Evolutionary conservation across 768 basidiomycete genomes (phyloP), one percentile per base, ranked within the genome.

Genomic region (Termitomyces sp.): DNA sequence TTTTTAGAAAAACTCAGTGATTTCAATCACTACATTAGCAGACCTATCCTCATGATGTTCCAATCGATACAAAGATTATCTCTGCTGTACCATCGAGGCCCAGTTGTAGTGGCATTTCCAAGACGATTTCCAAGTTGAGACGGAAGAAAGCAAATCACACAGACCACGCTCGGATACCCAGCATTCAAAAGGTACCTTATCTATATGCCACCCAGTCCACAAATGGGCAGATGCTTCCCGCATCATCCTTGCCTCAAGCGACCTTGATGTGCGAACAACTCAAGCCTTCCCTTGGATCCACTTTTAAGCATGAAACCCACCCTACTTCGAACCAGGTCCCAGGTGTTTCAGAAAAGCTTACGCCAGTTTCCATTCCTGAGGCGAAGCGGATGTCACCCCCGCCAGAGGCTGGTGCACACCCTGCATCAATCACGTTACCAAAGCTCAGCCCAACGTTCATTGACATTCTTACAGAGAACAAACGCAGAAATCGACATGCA

Each of bases 401-500:
- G 2, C 16, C 24, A 5, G 18, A 26, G 7, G 36, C 10, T 6
- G 24, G 16, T 51, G 36, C 9, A 27, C 9, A 24, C 10, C 5
- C 20, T 6, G 20, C 33, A 49, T 20, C 33, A 5, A 34, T 34
- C 33, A 33, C 14, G 20, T 26, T 37, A 51, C 36, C 36, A 37
- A 51, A 51, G 24, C 9, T 42, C 26, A 8, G 27, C 10, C 43
- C 45, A 20, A 46, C 50, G 12, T 67, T 64, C 47, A 20, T 64
- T 18, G 59, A 59, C 48, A 34, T 63, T 18, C 43, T 69, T 36
- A 43, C 33, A 4, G 55, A 54, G 34, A 67, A 67, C 40, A 64
- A 63, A 40, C 57, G 45, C 27, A 65, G 48, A 40, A 63, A 69
- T 51, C 61, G 52, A 10, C 44, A 67, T 55, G 62, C 64, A n/a